Base-by-base conservation (phyloP, 805 yeast genomes). In the Sugiyamaella smithiae region DNA sequence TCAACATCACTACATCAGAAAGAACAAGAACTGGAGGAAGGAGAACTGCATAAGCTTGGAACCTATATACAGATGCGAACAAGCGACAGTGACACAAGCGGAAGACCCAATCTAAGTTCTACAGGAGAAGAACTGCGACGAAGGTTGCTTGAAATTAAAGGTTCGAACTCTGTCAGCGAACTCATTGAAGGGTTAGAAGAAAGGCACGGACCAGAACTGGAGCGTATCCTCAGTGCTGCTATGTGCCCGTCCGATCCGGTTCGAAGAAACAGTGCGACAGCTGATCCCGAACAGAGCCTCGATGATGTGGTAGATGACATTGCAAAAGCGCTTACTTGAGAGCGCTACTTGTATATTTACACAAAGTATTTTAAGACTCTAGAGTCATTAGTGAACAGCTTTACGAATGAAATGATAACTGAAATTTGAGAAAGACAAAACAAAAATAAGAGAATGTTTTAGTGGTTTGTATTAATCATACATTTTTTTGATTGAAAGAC, bases 21-120 rank as follows among this genome's bases (percentile, higher is more conserved):
- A 64, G 78, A 77, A 54, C 88, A 85, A 65, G 96, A 88, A 62
- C 82, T 82, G 52, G 97, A 89, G 63, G 97, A 89, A 70, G 97
- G 97, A 58, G 95, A 86, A 61, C 76, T 88, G 55, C 96, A 87
- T 65, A 81, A 85, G 67, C 81, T 88, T 82, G 95, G 95, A 16
- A 80, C 81, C 60, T 86, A 80, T 59, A 82, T 88, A 55, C 85
- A 82, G 62, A 87, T 81, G 60, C 79, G 16, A 46, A 17, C n/a
- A 29, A 19, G 33, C 22, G 40, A 23, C 5, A 12, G 20, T 33
- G 23, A 24, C n/a, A 9, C 9, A 9, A 16, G 6, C n/a, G 40
- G 19, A 16, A 14, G 19, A 7, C n/a, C 24, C 5, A 42, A 28
- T 24, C 23, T 25, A 11, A 60, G 71, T 19, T 76, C 77, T 8